Conservation (phyloP, 768 basidiomycete species). For the Xerocomellus dryophilus region DNA sequence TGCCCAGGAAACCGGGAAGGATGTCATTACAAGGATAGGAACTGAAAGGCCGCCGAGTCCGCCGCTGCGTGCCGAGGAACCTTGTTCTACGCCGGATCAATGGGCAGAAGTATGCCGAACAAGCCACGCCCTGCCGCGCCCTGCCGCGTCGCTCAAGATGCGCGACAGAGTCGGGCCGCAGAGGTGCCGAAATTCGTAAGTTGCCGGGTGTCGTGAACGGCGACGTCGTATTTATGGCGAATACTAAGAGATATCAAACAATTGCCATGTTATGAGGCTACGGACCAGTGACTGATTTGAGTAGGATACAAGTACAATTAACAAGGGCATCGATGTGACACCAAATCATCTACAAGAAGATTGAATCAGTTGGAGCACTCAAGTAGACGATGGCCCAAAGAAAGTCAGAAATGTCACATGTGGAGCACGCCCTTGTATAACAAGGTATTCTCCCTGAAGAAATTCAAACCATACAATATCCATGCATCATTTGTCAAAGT, state of each 20-base stretch:
- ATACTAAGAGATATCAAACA: too few species aligned
- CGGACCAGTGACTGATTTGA: background rate
- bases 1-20: constrained; percentile 3
- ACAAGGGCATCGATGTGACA: background rate
- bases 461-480: constrained; percentile 64
- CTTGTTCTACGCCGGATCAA: constrained; percentile 5
- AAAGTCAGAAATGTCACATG: constrained; percentile 53
- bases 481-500: constrained; percentile 50
- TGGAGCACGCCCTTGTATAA: constrained; percentile 65
- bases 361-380: constrained; percentile 7
- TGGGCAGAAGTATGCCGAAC: background rate
- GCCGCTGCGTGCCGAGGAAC: constrained; percentile 18
- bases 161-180: background rate
- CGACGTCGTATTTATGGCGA: too few species aligned
- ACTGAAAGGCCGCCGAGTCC: background rate
- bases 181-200: background rate
- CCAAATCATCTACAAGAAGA: background rate
- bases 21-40: constrained; percentile 5
- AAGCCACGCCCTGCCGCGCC: constrained; percentile 1
- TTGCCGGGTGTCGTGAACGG: background rate
- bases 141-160: background rate
- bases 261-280: too few species aligned
- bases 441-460: constrained; percentile 87
- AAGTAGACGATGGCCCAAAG: background rate
- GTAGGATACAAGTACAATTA: background rate